Base-by-base conservation (phyloP, 1,284 basidiomycete species). In the Ustilago shanxiensis region DNA sequence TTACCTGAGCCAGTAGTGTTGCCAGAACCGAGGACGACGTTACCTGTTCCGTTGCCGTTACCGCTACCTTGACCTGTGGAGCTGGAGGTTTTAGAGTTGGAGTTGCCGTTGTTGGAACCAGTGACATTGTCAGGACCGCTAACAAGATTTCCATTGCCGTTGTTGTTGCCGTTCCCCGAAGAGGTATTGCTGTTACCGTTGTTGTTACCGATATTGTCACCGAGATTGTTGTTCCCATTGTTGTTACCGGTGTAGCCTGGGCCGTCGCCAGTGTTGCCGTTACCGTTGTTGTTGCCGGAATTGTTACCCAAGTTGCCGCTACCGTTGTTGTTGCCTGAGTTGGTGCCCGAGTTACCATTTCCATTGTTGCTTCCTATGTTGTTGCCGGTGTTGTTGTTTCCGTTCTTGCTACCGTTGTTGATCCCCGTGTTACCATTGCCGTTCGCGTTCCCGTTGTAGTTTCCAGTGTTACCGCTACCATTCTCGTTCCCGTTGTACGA, bases 181-280 rank as follows among this genome's bases (percentile, higher is more conserved):
- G 14, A 6, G 51, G 7, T 9, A 26, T 47, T 52, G 14, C 18
- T 39, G 52, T 37, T 55, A 6, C 57, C 57, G 35, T 66, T 60
- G 35, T 14, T 29, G 37, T 53, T 44, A 11, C 57, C 51, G 44
- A 44, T 50, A 29, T n/a, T 9, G 44, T 44, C 18, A 22, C 54
- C 61, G 14, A 26, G 13, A 33, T 60, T 66, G 44, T n/a, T 31
- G 41, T 60, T 66, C 22, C 41, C 59, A 24, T 67, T 67, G 22
- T 52, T 31, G 9, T 56, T 61, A 22, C 59, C 65, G 20, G 47
- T 55, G n/a, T 45, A 18, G 35, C 35, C 22, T 9, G 20, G 10
- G 35, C 35, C 35, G 9, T 6, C 5, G 11, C 53, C 53, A 13
- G 33, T 41, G 16, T 67, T 67, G 10, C n/a, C 24, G 33, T 61